These are phyloP conservation scores for Phlyctochytrium arcticum DNA, from an alignment of 192 early-diverging fungal genomes.

Conservation along the genomic window DNA sequence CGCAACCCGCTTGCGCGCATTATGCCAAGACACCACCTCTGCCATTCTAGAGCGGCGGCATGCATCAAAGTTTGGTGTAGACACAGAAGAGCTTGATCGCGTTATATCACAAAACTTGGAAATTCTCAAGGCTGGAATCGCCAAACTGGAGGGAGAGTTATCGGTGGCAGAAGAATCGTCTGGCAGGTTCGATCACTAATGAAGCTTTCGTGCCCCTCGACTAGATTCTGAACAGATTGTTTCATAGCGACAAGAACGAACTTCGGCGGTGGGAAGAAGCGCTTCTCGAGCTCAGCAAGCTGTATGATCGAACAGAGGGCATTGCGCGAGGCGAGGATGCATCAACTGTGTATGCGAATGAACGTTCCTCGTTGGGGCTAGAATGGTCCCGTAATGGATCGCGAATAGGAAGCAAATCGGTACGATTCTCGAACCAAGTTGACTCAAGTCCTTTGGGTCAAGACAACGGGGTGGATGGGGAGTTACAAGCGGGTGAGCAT, in stretches of 20 bases:
- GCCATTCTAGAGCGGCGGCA: conserved; percentile 55
- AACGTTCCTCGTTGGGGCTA: neutral
- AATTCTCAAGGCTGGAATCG: conserved; percentile 48
- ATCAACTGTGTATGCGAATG: neutral
- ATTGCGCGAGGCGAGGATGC: conserved; percentile 18
- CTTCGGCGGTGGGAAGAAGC: conserved; percentile 60
- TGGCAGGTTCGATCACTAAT: conserved; percentile 28
- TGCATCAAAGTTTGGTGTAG: conserved; percentile 44
- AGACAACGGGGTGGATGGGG: conserved; percentile 28
- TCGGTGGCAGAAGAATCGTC: conserved; percentile 53
- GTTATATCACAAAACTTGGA: conserved; percentile 51
- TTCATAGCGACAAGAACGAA: conserved; percentile 40
- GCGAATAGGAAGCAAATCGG: conserved; percentile 4
- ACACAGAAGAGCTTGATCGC: conserved; percentile 46
- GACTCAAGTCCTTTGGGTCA: neutral
- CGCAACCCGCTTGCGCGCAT: conserved; percentile 36
- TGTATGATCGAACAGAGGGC: conserved; percentile 44
- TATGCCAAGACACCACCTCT: conserved; percentile 56
- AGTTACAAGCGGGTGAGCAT: conserved; percentile 40
- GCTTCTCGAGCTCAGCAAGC: conserved; percentile 57
- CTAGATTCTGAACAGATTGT: neutral
- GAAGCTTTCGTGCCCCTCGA: neutral
- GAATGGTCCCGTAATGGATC: too few relatives aligned
- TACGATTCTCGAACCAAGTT: neutral
- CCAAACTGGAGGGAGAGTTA: conserved; percentile 49